These are phyloP conservation scores for Annulohypoxylon moriforme DNA, from an alignment of 495 filamentous ascomycete species.

Conservation along the genomic window DNA sequence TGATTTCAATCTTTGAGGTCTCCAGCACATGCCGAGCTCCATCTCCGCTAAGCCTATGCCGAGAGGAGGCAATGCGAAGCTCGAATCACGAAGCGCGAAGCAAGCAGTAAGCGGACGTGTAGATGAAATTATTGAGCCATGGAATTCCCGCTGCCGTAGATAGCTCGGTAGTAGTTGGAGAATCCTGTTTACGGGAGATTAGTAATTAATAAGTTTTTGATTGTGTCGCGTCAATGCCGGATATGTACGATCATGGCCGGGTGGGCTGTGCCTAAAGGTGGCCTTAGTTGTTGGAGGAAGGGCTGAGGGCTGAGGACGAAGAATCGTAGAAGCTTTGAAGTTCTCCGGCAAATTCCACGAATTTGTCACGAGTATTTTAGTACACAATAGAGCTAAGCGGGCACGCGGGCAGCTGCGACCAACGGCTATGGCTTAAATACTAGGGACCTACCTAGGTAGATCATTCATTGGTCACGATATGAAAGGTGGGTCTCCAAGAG, in stretches of 20 bases:
- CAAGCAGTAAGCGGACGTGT: conserved; percentile 1
- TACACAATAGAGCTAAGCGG: conserved; percentile 1
- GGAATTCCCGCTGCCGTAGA: neutral
- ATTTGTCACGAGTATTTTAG: conserved; percentile 8
- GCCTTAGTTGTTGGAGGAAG: conserved; percentile 14
- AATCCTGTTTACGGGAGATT: neutral
- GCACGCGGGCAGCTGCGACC: conserved; percentile 16
- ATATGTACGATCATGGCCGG: conserved; percentile 6
- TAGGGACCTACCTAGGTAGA: no score
- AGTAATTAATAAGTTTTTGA: conserved; percentile 3
- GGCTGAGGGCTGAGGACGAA: neutral
- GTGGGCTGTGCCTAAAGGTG: neutral
- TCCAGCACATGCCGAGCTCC: conserved; percentile 50
- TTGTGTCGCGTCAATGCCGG: neutral
- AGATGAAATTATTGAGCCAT: conserved; percentile 35
- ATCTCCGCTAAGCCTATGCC: conserved; percentile 42
- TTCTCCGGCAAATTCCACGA: neutral
- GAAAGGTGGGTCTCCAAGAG: neutral
- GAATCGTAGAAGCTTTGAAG: conserved; percentile 11
- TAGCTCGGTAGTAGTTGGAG: neutral
- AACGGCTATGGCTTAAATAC: conserved; percentile 17
- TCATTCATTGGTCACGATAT: conserved; percentile 12
- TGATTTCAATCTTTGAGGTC: conserved; percentile 45
- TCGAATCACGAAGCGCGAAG: conserved; percentile 19
- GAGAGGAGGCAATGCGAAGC: conserved; percentile 29